These are phyloP conservation scores for Aspergillus arachidicola DNA, from an alignment of 2,329 filamentous ascomycete species.

Conservation along the genomic window DNA sequence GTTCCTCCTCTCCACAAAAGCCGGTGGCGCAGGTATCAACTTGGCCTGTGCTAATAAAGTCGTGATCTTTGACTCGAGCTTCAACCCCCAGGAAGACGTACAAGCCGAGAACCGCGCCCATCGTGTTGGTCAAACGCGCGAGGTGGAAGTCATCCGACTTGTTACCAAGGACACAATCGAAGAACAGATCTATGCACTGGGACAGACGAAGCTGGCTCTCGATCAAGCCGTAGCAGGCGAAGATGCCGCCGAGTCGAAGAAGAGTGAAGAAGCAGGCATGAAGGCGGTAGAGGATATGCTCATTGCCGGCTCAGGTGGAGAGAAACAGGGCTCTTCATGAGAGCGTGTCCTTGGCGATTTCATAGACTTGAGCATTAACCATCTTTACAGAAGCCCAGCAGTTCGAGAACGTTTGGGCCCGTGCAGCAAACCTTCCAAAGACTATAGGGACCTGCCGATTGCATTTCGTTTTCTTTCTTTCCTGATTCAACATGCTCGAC, in stretches of 20 bases:
- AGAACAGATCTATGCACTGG: constrained; percentile 88
- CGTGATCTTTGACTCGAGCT: constrained; percentile 94
- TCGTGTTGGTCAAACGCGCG: constrained; percentile 84
- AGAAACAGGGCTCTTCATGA: constrained; percentile 14
- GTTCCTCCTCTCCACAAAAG: constrained; percentile 90
- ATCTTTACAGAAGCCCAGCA: background rate
- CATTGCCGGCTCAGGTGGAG: constrained; percentile 41
- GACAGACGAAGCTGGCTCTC: constrained; percentile 88
- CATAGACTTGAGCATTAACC: background rate
- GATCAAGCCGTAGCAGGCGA: constrained; percentile 73
- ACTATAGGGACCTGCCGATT: background rate
- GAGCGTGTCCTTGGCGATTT: background rate
- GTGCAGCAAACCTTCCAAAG: background rate
- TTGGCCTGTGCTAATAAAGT: constrained; percentile 95
- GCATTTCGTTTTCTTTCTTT: background rate
- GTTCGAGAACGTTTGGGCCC: background rate
- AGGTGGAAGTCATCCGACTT: constrained; percentile 87
- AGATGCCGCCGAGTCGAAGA: constrained; percentile 54
- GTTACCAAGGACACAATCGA: constrained; percentile 84
- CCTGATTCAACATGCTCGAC: background rate
- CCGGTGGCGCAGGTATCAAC: constrained; percentile 96
- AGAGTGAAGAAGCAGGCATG: constrained; percentile 52
- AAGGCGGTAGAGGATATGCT: constrained; percentile 55
- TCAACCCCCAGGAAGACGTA: constrained; percentile 97
- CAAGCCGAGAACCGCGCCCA: constrained; percentile 97